These are phyloP conservation scores for Aspergillus conjunctus DNA, from an alignment of 495 filamentous ascomycete species.

Conservation along the genomic window DNA sequence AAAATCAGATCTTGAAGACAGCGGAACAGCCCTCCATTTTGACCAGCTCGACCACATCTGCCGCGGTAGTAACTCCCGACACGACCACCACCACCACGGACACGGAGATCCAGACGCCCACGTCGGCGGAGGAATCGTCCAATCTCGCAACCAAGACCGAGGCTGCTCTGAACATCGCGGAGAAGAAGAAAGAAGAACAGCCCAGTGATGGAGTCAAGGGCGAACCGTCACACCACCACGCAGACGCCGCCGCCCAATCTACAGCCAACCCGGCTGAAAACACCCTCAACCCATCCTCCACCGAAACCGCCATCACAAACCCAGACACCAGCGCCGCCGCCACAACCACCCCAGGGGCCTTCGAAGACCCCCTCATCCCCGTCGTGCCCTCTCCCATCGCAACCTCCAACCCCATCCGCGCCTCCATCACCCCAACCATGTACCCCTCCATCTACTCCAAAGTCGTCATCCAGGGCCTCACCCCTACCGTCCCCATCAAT, in stretches of 20 bases:
- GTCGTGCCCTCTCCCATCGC: slow-evolving; percentile 69
- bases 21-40: background rate
- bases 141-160: slow-evolving; percentile 37
- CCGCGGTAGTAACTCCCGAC: background rate
- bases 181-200: slow-evolving; percentile 27
- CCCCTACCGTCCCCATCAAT: slow-evolving; percentile 85
- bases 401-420: slow-evolving; percentile 67
- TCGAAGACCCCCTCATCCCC: slow-evolving; percentile 55
- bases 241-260: slow-evolving; percentile 28
- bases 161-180: slow-evolving; percentile 29
- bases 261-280: background rate
- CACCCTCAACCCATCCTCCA: slow-evolving; percentile 29
- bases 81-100: background rate
- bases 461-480: slow-evolving; percentile 72
- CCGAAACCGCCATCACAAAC: slow-evolving; percentile 38
- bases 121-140: slow-evolving; percentile 19
- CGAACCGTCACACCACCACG: slow-evolving; percentile 18
- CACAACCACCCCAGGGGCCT: slow-evolving; percentile 11
- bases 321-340: slow-evolving; percentile 29
- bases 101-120: background rate
- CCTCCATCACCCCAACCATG: slow-evolving; percentile 66
- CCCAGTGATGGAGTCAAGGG: background rate
- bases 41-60: slow-evolving; percentile 6
- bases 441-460: slow-evolving; percentile 89
- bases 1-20: slow-evolving; percentile 30